A percentile compares a stretch with the other conserved stretches of the same genome.
Evolutionary conservation across 306 rosid genomes (phyloP).

Genomic region (Trichosanthes cucumerina): DNA sequence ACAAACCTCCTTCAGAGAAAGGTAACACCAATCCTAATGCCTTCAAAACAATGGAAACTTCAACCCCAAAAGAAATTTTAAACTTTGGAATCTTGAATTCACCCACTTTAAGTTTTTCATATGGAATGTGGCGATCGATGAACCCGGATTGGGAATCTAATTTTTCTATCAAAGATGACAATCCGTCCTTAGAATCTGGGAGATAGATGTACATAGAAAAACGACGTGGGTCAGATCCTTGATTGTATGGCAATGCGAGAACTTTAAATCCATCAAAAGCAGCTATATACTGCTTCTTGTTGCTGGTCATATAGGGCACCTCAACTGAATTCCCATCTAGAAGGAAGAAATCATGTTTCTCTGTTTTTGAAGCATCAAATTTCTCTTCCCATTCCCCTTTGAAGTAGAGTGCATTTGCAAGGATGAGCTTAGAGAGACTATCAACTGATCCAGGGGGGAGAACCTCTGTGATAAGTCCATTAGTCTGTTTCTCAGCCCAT

Average conservation of each 20-base stretch:
- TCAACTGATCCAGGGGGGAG: constrained; percentile 37
- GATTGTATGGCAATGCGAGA: constrained; percentile 51
- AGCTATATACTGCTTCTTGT: constrained; percentile 28
- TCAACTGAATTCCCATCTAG: constrained; percentile 39
- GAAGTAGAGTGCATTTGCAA: constrained; percentile 71
- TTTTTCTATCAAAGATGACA: constrained; percentile 49
- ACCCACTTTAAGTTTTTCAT: constrained; percentile 29
- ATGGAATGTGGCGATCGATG: constrained; percentile 44
- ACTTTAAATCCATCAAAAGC: constrained; percentile 57
- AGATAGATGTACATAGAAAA: constrained; percentile 68
- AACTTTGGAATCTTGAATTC: constrained; percentile 67
- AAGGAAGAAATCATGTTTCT: constrained; percentile 51
- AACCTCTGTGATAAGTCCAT: constrained; percentile 40
- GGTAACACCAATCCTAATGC: constrained; percentile 60
- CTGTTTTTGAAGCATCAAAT: constrained; percentile 48
- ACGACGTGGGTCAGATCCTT: constrained; percentile 47
- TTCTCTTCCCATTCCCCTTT: constrained; percentile 63
- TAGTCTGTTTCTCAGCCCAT: constrained; percentile 49
- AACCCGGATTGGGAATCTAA: constrained; percentile 40
- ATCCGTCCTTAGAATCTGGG: constrained; percentile 59
- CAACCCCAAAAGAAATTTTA: constrained; percentile 59
- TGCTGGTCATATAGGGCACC: constrained; percentile 70
- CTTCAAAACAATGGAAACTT: constrained; percentile 35
- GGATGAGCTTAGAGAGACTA: constrained; percentile 32
- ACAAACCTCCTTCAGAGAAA: constrained; percentile 51